Base-by-base conservation (phyloP, 106 monocot species). In the Dactylorhiza incarnata region DNA sequence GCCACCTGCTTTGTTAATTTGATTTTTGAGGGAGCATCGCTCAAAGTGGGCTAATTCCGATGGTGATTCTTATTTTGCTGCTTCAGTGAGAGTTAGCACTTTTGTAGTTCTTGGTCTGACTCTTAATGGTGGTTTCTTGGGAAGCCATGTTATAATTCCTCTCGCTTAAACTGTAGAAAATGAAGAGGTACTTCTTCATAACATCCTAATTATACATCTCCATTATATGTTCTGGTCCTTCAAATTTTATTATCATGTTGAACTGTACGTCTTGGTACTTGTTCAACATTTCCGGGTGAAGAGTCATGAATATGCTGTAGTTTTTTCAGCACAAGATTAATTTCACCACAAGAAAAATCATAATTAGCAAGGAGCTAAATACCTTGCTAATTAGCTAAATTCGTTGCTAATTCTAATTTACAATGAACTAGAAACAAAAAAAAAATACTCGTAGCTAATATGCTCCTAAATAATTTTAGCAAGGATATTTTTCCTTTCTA, bases 11-110 rank as follows among this genome's bases (percentile, higher is more conserved):
- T 75, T 95, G 56, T 87, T 95, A 62, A 87, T 95, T 47, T 83
- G 87, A 6, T 95, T 95, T 68, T 23, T 95, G 49, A 82, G 91
- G 81, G 94, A 95, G 74, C 94, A 95, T 73, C 88, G 94, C 3
- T 91, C 91, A 51, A 89, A 95, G 51, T 95, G 94, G 94, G 89
- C 94, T 54, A 91, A 95, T 67, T 84, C 81, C 73, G 82, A 82
- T 56, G 84, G 84, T 73, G 94, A 95, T 83, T 80, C 85, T 26
- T 93, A 90, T 77, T 89, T 86, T 65, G 79, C 91, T 74, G 82
- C 94, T 9, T 87, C 89, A 52, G 37, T 91, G 78, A 86, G 82
- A 74, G 79, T 87, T 24, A 84, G 85, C 13, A 83, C 91, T 7
- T 94, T 76, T 82, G 82, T 86, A 0, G 75, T 88, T 46, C 90